Base-by-base conservation (phyloP, 441 rosid species). In the Populus trichocarpa region DNA sequence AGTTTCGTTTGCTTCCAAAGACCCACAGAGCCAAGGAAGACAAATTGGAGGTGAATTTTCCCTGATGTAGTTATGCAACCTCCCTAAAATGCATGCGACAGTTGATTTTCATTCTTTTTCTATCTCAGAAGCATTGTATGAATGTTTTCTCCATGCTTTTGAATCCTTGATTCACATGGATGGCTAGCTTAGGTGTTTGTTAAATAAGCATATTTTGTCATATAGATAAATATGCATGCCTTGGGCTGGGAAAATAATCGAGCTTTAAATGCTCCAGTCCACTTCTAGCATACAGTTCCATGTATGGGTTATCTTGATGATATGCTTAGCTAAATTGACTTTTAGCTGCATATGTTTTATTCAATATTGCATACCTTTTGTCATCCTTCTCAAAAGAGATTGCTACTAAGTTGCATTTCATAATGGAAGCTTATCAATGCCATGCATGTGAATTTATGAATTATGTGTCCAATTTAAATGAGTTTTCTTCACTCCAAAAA, bases 11-110 rank as follows among this genome's bases (percentile, higher is more conserved):
- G 75, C 92, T 93, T 77, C 98, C 98, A 1, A 86, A 83, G 63
- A 79, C 76, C 77, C 98, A 93, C 74, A 83, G 78, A 79, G 88
- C 94, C 6, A 89, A 89, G 81, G 98, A 93, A 77, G 98, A 93
- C 87, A 93, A 93, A 85, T 78, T 93, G 64, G 92, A 87, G 97
- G 98, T 89, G 69, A 20, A 12, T 69, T 20, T 30, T 71, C 35
- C 30, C 14, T n/a, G 6, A 36, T 67, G 70, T 71, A 64, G 35
- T 69, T 42, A 22, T 40, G 38, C 69, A 38, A 30, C 33, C 66
- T 57, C 53, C 25, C 59, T 63, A 59, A 72, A 16, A 23, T 73
- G 59, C 38, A 28, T 69, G 36, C 28, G 18, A 40, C 23, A 46
- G 6, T 46, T 46, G 18, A 6, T 46, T 14, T 46, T 72, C 25